Evolutionary conservation across 805 yeast species (phyloP).

Genomic region (Barnettozyma vustinii): DNA sequence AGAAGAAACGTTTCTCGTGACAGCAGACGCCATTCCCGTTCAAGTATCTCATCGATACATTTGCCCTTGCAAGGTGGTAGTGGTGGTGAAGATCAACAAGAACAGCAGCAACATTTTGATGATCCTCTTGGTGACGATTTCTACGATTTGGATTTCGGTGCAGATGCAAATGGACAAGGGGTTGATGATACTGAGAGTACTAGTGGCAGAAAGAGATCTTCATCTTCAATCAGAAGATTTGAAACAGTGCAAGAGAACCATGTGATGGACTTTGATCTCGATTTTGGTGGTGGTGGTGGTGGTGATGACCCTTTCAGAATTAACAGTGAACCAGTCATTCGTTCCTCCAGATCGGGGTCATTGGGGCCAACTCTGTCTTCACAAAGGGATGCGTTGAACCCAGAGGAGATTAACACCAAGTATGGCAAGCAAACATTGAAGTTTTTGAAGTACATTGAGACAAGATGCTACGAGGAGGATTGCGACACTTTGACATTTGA

Average conservation of each 20-base stretch:
- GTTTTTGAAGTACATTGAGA: constrained; percentile 18
- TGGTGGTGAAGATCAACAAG: neutral
- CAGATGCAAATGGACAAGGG: constrained; percentile 4
- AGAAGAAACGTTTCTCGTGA: constrained; percentile 20
- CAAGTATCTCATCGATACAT: constrained; percentile 18
- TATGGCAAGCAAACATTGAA: constrained; percentile 16
- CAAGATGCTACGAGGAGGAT: constrained; percentile 14
- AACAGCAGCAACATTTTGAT: neutral
- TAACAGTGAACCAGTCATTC: neutral
- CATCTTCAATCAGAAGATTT: constrained; percentile 13
- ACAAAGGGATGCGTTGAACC: neutral
- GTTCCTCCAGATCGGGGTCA: neutral
- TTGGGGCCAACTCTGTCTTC: neutral
- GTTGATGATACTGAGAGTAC: constrained; percentile 5
- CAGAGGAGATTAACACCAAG: constrained; percentile 5
- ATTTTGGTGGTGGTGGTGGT: constrained; percentile 1
- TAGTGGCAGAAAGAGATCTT: constrained; percentile 15
- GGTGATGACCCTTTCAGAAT: constrained; percentile 2
- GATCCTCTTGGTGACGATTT: constrained; percentile 1
- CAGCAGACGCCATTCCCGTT: constrained; percentile 23
- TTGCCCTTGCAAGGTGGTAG: constrained; percentile 10
- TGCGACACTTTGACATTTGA: constrained; percentile 10
- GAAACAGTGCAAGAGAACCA: constrained; percentile 15
- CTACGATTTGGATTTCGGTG: constrained; percentile 14
- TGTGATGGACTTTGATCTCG: constrained; percentile 10